A percentile compares a stretch with the other conserved stretches of the same genome.
These are phyloP conservation scores for Deuterostichococcus epilithicus DNA, from an alignment of 139 green algal genomes.

Conservation along the genomic window DNA sequence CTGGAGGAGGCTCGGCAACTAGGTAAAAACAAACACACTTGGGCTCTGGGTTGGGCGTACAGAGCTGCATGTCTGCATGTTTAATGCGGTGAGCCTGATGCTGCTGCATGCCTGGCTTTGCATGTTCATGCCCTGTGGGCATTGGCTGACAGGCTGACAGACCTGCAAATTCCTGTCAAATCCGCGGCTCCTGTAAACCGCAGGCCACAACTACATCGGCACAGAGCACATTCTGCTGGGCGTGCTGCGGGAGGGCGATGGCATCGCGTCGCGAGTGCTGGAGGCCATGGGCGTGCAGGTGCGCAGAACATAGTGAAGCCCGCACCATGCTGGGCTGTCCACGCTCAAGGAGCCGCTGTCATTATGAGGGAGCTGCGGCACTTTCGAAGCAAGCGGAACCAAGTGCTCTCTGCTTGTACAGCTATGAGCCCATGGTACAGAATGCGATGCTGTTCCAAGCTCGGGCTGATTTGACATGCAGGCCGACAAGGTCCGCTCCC, in stretches of 20 bases:
- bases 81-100: not conserved
- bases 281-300: conserved; percentile 84
- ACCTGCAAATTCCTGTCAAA: too few species aligned
- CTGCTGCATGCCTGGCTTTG: not conserved
- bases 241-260: conserved; percentile 96
- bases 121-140: not conserved
- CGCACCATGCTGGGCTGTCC: too few species aligned
- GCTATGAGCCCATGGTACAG: too few species aligned
- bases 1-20: conserved; percentile 97
- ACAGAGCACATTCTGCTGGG: conserved; percentile 99
- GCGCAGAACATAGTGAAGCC: too few species aligned
- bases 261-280: conserved; percentile 93
- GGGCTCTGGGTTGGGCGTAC: not conserved
- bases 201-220: conserved; percentile 99
- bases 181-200: too few species aligned
- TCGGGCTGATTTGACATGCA: not conserved
- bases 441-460: not conserved
- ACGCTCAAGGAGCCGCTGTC: too few species aligned
- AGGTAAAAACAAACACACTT: conserved; percentile 44
- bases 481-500: not conserved
- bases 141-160: not conserved
- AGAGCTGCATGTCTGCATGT: not conserved
- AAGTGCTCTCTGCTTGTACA: too few species aligned
- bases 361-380: too few species aligned
- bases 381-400: too few species aligned